Base-by-base conservation (phyloP, 371 early-diverging fungal genomes). In the Mucor racemosus region DNA sequence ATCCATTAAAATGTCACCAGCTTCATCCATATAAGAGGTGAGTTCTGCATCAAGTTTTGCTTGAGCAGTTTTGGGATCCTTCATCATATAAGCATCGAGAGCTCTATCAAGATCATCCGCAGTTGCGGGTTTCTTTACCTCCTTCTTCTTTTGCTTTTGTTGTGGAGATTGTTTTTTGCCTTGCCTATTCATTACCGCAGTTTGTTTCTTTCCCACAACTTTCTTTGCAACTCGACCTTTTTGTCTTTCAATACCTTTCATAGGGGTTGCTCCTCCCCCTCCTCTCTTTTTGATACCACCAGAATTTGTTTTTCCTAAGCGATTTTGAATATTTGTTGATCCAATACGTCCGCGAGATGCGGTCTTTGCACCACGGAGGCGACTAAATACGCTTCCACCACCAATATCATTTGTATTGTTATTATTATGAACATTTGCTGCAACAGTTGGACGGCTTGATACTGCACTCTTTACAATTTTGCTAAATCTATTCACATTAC, bases 81-180 rank as follows among this genome's bases (percentile, higher is more conserved):
- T 84, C 79, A 84, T 77, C 82, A 82, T 82, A 34, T 82, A 82
- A 19, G 67, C 66, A 50, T 82, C 82, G 58, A 82, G 65, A 3
- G 76, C 71, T 59, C 67, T 80, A 59, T 82, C 82, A 6, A 82
- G 71, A 33, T 77, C 76, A 33, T 77, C 72, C 1, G 73, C 71
- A 5, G 82, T 68, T 19, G 69, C 17, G 33, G 56, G 60, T 36
- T 78, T 75, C 59, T 69, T 66, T 19, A 48, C 64, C 13, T 53
- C 26, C 41, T 74, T 65, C 26, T 54, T 53, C 5, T 58, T 65
- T 26, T 54, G 56, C 54, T 56, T 60, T 34, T 50, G 13, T 53
- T 55, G 33, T 26, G 31, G 33, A 14, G 63, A 60, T 66, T 59
- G 58, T 15, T 26, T 60, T 56, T 40, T 62, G 36, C n/a, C 46